phyloP scores from a whole-genome alignment of 2,329 filamentous ascomycete species.

The Clathrospora elynae region DNA sequence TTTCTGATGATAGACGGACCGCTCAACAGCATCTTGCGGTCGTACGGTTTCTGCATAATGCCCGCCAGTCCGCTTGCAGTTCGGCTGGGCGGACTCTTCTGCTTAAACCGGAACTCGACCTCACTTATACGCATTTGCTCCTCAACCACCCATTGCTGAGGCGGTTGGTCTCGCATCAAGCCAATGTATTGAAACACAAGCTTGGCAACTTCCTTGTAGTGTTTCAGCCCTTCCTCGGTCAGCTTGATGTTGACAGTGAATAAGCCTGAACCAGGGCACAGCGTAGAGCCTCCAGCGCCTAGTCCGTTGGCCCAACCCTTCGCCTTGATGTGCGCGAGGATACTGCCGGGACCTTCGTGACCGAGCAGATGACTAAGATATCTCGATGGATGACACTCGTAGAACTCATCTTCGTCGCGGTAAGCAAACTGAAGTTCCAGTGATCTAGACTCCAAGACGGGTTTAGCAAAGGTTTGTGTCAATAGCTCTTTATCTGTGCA shows the following conservation, averaged over 20 bases:
- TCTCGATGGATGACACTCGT: constrained; percentile 78
- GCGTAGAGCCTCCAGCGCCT: constrained; percentile 73
- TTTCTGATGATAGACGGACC: constrained; percentile 75
- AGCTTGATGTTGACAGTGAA: constrained; percentile 80
- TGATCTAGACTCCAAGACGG: constrained; percentile 84
- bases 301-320: constrained; percentile 89
- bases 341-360: constrained; percentile 89
- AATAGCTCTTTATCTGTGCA: constrained; percentile 65
- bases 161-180: constrained; percentile 77
- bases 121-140: constrained; percentile 90
- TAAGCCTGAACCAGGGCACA: constrained; percentile 80
- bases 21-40: constrained; percentile 85
- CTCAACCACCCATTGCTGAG: constrained; percentile 91
- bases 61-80: constrained; percentile 86
- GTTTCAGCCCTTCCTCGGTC: constrained; percentile 81
- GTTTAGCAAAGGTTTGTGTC: constrained; percentile 83
- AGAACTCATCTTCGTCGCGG: constrained; percentile 79
- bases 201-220: constrained; percentile 82
- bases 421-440: constrained; percentile 84
- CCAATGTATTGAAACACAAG: constrained; percentile 90
- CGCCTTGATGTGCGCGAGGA: constrained; percentile 85
- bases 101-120: constrained; percentile 92
- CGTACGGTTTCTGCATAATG: constrained; percentile 89
- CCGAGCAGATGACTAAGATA: constrained; percentile 90
- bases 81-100: constrained; percentile 86